Evolutionary conservation across 768 basidiomycete species (phyloP).

Genomic region (Rhizopogon salebrosus): DNA sequence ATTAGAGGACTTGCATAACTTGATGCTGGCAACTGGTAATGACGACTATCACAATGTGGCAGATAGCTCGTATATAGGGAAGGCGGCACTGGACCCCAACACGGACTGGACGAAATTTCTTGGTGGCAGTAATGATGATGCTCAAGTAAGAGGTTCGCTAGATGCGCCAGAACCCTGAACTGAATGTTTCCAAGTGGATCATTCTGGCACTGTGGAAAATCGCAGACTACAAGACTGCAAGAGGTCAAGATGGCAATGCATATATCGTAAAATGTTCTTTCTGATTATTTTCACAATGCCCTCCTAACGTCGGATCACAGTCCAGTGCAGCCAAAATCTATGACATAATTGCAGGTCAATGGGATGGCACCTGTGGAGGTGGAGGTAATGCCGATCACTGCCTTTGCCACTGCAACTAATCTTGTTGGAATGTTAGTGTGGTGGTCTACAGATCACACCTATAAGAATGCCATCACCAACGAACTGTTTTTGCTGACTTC

Average conservation of each 20-base stretch:
- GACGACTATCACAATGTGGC: conserved; percentile 35
- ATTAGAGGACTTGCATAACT: conserved; percentile 51
- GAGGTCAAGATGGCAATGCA: conserved; percentile 23
- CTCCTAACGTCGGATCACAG: conserved; percentile 22
- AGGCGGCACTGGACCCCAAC: conserved; percentile 31
- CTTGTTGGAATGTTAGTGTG: conserved; percentile 32
- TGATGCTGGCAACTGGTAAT: conserved; percentile 47
- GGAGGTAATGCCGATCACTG: conserved; percentile 30
- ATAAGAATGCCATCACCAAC: conserved; percentile 62
- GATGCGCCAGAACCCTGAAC: neutral
- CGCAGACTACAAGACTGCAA: conserved; percentile 42
- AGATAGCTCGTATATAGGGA: conserved; percentile 42
- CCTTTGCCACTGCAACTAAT: neutral
- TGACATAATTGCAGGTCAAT: conserved; percentile 44
- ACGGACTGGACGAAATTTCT: conserved; percentile 42
- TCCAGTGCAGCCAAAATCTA: conserved; percentile 44
- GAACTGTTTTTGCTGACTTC: conserved; percentile 49
- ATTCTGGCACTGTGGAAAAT: conserved; percentile 56
- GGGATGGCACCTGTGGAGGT: conserved; percentile 48
- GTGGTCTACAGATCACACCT: conserved; percentile 51
- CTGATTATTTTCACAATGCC: conserved; percentile 22
- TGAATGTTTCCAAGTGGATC: conserved; percentile 38
- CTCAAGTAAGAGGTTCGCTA: conserved; percentile 31
- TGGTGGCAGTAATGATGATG: conserved; percentile 48
- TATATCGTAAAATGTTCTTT: conserved; percentile 17